Percentiles rank a stretch among this genome's conserved stretches.
Evolutionary conservation across 495 filamentous ascomycete species (phyloP).

Genomic region (Chaetomium tenue): DNA sequence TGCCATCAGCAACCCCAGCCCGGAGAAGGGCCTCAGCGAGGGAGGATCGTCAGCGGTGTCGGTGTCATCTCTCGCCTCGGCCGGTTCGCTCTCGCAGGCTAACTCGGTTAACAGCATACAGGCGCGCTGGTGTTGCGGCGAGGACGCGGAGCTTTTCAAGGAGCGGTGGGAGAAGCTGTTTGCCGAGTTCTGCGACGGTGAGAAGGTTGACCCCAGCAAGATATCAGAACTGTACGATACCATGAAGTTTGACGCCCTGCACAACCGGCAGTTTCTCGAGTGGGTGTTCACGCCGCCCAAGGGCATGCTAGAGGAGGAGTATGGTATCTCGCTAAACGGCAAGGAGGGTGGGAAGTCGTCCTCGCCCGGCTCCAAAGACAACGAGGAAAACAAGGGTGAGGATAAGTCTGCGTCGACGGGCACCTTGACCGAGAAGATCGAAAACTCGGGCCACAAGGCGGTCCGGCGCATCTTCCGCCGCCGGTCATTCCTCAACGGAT

Average conservation of each 20-base stretch:
- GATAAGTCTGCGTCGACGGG: not conserved
- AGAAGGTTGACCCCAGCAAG: slow-evolving; percentile 97
- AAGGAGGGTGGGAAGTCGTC: slow-evolving; percentile 39
- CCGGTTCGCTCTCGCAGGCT: slow-evolving; percentile 53
- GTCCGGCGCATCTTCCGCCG: slow-evolving; percentile 54
- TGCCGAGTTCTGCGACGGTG: slow-evolving; percentile 89
- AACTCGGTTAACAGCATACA: slow-evolving; percentile 69
- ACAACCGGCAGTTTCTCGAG: slow-evolving; percentile 95
- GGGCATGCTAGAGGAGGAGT: slow-evolving; percentile 64
- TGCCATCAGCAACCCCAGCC: slow-evolving; percentile 48
- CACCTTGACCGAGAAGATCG: slow-evolving; percentile 36
- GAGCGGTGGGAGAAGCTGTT: slow-evolving; percentile 99
- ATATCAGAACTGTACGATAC: slow-evolving; percentile 97
- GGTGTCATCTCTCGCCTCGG: slow-evolving; percentile 38
- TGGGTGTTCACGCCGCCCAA: slow-evolving; percentile 89
- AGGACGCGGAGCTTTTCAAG: slow-evolving; percentile 90
- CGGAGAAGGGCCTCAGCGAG: slow-evolving; percentile 32
- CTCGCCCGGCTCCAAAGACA: slow-evolving; percentile 29
- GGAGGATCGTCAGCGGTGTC: slow-evolving; percentile 19
- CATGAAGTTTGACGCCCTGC: slow-evolving; percentile 98
- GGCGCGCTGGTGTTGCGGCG: slow-evolving; percentile 90
- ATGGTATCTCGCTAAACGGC: slow-evolving; percentile 40
- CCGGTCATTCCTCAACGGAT: slow-evolving; percentile 49
- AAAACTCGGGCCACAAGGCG: slow-evolving; percentile 39
- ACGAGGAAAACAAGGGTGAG: slow-evolving; percentile 32